Evolutionary conservation across 2,329 filamentous ascomycete genomes (phyloP).

Genomic region (Alternaria brassicicola): DNA sequence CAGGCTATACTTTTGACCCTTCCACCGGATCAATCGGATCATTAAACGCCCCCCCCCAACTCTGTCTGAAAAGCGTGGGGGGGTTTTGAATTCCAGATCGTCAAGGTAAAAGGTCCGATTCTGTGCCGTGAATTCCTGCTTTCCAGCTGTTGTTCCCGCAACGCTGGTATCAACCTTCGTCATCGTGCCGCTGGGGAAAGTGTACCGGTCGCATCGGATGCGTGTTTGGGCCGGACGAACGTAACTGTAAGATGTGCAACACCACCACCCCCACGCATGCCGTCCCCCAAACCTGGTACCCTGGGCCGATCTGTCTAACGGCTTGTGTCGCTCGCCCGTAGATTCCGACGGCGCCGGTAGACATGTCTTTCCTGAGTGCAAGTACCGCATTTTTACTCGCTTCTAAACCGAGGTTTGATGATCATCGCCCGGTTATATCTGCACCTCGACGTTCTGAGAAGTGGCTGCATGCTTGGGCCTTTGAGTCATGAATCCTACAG

Average conservation of each 20-base stretch:
- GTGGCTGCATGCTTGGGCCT: conserved; percentile 18
- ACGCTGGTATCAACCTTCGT: conserved; percentile 7
- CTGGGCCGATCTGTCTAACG: conserved; percentile 16
- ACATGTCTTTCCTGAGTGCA: background rate
- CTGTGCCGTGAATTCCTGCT: background rate
- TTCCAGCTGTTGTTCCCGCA: background rate
- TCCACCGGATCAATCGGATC: conserved; percentile 3
- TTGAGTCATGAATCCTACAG: background rate
- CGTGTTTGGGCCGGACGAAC: conserved; percentile 1
- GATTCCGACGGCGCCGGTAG: background rate
- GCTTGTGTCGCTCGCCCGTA: conserved; percentile 4
- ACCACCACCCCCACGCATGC: conserved; percentile 10
- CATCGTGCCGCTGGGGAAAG: conserved; percentile 8
- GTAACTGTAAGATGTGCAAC: conserved; percentile 2
- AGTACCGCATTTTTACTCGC: background rate
- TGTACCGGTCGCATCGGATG: conserved; percentile 8
- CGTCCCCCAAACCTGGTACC: conserved; percentile 12
- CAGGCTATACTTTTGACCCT: conserved; percentile 6
- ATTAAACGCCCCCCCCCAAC: background rate
- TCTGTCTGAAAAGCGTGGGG: conserved; percentile 5
- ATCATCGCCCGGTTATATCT: conserved; percentile 25
- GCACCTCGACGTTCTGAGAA: conserved; percentile 16
- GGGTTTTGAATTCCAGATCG: conserved; percentile 1
- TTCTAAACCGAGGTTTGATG: background rate
- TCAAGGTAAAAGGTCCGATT: conserved; percentile 6